Evolutionary conservation across 257 asterid species (phyloP).

Genomic region (Scutellaria barbata): DNA sequence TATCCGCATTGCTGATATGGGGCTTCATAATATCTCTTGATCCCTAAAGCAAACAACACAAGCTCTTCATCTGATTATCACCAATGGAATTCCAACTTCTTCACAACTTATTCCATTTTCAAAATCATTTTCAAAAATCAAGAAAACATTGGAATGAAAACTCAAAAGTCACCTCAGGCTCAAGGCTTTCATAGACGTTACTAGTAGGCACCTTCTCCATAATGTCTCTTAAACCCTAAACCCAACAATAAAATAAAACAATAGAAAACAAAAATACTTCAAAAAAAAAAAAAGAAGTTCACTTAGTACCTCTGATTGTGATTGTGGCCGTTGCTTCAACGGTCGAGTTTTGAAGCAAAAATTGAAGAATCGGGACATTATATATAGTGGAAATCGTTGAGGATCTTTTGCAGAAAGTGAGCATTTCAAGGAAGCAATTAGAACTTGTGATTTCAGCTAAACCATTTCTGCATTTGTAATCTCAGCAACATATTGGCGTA

Average conservation of each 20-base stretch:
- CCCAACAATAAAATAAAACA: slow-evolving; percentile 4
- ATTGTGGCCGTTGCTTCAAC: slow-evolving; percentile 34
- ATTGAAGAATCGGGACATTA: slow-evolving; percentile 51
- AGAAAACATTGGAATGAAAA: slow-evolving; percentile 9
- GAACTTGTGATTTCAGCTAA: slow-evolving; percentile 1
- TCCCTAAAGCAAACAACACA: slow-evolving; percentile 36
- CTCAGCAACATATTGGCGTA: slow-evolving; percentile 32
- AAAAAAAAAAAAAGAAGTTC: slow-evolving; percentile 1
- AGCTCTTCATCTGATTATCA: not conserved
- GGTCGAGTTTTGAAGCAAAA: slow-evolving; percentile 50
- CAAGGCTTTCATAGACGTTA: slow-evolving; percentile 34
- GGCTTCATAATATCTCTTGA: slow-evolving; percentile 46
- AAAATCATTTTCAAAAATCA: not conserved
- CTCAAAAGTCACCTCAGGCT: slow-evolving; percentile 37
- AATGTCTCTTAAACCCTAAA: slow-evolving; percentile 41
- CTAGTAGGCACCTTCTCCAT: slow-evolving; percentile 53
- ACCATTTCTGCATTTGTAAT: slow-evolving; percentile 32
- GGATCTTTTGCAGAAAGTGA: slow-evolving; percentile 34
- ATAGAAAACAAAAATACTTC: slow-evolving; percentile 3
- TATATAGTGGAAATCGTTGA: slow-evolving; percentile 49
- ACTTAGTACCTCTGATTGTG: slow-evolving; percentile 44
- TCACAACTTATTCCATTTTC: not conserved
- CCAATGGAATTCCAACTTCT: not conserved
- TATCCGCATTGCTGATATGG: slow-evolving; percentile 33
- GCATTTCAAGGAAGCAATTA: slow-evolving; percentile 35